These are phyloP conservation scores for Penicillium corylophilum DNA, from an alignment of 2,329 filamentous ascomycete species.

Conservation along the genomic window DNA sequence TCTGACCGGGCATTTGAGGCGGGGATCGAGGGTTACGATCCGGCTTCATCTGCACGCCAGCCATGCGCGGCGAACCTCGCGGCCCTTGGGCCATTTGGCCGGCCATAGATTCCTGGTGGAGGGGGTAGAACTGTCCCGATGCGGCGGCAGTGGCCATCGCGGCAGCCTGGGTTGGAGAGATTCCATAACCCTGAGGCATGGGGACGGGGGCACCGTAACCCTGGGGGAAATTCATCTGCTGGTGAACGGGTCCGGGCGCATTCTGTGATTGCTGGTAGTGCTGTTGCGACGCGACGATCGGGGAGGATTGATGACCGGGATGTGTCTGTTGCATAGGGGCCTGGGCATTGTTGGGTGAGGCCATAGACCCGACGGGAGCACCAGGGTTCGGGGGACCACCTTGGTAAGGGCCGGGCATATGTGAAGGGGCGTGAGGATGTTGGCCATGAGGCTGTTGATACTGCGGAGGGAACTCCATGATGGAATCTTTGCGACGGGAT, in stretches of 20 bases:
- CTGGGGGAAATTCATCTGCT: conserved; percentile 78
- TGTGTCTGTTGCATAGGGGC: conserved; percentile 61
- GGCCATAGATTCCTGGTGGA: conserved; percentile 69
- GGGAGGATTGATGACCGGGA: conserved; percentile 68
- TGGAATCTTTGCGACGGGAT: conserved; percentile 35
- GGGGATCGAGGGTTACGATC: conserved; percentile 77
- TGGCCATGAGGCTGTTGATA: conserved; percentile 64
- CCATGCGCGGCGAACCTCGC: conserved; percentile 72
- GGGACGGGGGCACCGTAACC: conserved; percentile 70
- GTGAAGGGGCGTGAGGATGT: conserved; percentile 60
- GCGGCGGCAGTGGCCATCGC: conserved; percentile 94
- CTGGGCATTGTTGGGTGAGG: conserved; percentile 70
- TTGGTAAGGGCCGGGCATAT: conserved; percentile 62
- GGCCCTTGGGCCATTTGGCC: conserved; percentile 56
- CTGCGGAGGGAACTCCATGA: conserved; percentile 76
- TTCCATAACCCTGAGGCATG: conserved; percentile 73
- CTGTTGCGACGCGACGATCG: conserved; percentile 74
- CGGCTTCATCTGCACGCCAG: conserved; percentile 65
- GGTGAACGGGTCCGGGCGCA: conserved; percentile 59
- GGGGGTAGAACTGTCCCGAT: conserved; percentile 76
- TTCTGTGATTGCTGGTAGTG: conserved; percentile 66
- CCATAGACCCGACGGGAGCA: conserved; percentile 55
- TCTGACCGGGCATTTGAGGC: conserved; percentile 63
- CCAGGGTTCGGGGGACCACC: conserved; percentile 56
- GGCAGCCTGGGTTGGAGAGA: conserved; percentile 80